Evolutionary conservation across 2,329 filamentous ascomycete genomes (phyloP).

Genomic region (Aureobasidium sp.): DNA sequence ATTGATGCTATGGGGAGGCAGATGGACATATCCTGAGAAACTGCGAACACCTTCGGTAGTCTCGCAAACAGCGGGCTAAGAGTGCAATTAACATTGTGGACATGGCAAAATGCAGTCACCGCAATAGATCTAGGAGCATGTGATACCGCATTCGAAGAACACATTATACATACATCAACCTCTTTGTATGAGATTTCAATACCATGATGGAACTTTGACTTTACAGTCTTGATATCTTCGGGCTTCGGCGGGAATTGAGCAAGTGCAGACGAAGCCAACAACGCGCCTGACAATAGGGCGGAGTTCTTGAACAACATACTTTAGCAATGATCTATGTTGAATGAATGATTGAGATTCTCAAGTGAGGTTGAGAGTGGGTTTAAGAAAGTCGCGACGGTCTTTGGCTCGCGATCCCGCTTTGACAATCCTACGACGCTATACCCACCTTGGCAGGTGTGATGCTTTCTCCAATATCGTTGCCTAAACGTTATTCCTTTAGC

Average conservation of each 20-base stretch:
- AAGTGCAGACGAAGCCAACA: constrained; percentile 13
- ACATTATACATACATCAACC: constrained; percentile 24
- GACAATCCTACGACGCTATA: constrained; percentile 9
- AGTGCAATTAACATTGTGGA: background rate
- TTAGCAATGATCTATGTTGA: too few species aligned
- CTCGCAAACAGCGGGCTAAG: constrained; percentile 35
- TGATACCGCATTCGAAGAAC: too few species aligned
- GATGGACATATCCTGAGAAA: constrained; percentile 31
- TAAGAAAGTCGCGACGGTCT: background rate
- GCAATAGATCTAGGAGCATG: background rate
- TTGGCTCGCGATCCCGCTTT: background rate
- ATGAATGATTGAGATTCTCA: background rate
- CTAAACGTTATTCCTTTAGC: background rate
- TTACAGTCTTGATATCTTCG: constrained; percentile 34
- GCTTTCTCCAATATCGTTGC: background rate
- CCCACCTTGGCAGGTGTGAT: background rate
- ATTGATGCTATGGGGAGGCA: constrained; percentile 21
- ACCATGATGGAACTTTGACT: constrained; percentile 38
- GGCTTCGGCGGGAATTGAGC: constrained; percentile 36
- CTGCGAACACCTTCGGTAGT: constrained; percentile 44
- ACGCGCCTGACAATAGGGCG: background rate
- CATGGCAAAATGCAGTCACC: background rate
- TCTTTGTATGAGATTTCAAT: constrained; percentile 42
- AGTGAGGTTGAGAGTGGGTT: background rate
- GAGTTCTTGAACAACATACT: background rate